Evolutionary conservation across 2,329 filamentous ascomycete genomes (phyloP), one percentile per base, ranked within the genome.

Genomic region (Escovopsis weberi): DNA sequence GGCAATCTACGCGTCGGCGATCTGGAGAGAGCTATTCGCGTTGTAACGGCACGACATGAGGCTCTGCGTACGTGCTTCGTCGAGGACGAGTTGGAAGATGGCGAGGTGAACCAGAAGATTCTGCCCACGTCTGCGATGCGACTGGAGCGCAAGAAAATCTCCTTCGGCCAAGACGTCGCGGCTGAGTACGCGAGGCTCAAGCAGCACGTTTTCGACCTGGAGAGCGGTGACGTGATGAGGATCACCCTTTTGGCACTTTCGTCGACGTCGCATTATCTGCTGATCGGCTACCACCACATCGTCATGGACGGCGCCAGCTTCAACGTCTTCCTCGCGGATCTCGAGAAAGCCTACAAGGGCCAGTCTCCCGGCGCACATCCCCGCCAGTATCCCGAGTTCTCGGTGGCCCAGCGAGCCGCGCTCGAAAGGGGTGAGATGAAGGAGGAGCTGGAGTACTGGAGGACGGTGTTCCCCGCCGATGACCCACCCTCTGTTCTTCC

Each of bases 221-320:
- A 54, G 12, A 48, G 48, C 5, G 62, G 65, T 7, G 50, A 64
- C 4, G 39, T 50, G 2, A 41, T 66, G 6, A 50, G 55, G 7
- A 47, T 66, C 5, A 39, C 50, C 3, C 50, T 69, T 1, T 50
- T 70, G 4, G 51, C 60, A 1, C 51, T 42, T 56, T 11, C 58
- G 55, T 0, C 46, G 53, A 1, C 54, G 0, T 41, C 46, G 6
- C 63, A 70, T 46, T 63, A 56, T 47, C 46, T 74, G 2, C 38
- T 75, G 0, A 43, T 74, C 12, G 57, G 55, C 8, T 61, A 60
- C 35, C 70, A 74, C 46, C 69, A 74, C 49, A 72, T 75, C 32
- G 56, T 60, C 36, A 63, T 74, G 59, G 72, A 75, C 46, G 68
- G 65, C 1, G 47, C 65, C 33, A 68, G 68, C 41, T 63, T 62